These are phyloP conservation scores for Corchorus capsularis DNA, from an alignment of 345 rosid genomes.

Conservation along the genomic window DNA sequence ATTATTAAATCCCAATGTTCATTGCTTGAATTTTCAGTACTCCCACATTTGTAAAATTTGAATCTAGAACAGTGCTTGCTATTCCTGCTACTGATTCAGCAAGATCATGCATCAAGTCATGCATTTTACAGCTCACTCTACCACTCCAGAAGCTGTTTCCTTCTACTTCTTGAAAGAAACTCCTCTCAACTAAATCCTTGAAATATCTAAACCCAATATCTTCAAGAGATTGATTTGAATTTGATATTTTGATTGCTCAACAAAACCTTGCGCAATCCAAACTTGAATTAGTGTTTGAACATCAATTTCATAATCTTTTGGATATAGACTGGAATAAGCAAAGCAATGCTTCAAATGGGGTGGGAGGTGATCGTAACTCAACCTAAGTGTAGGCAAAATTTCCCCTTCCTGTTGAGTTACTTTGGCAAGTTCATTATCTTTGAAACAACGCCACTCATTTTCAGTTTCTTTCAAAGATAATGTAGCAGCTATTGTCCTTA, in stretches of 20 bases:
- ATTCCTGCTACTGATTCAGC: not conserved
- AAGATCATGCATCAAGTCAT: not conserved
- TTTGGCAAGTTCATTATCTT: too few relatives aligned
- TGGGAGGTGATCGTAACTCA: not conserved
- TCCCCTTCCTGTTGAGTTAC: too few relatives aligned
- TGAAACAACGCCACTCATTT: too few relatives aligned
- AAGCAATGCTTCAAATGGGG: not conserved
- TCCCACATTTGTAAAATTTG: too few relatives aligned
- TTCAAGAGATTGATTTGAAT: not conserved
- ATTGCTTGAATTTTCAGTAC: too few relatives aligned
- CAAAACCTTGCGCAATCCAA: not conserved
- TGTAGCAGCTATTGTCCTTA: not conserved
- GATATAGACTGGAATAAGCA: not conserved
- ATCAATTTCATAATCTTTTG: not conserved
- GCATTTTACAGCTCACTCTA: not conserved
- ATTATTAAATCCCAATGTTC: too few relatives aligned
- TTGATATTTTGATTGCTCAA: not conserved
- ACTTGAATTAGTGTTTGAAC: not conserved
- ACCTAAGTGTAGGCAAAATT: too few relatives aligned
- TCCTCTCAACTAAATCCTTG: not conserved
- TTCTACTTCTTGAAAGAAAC: conserved; percentile 1
- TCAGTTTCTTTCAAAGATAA: too few relatives aligned
- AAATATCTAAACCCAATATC: not conserved
- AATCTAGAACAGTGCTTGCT: too few relatives aligned
- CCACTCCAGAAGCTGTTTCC: too few relatives aligned